Evolutionary conservation across 1,284 basidiomycete genomes (phyloP).

Genomic region (Stereum hirsutum): DNA sequence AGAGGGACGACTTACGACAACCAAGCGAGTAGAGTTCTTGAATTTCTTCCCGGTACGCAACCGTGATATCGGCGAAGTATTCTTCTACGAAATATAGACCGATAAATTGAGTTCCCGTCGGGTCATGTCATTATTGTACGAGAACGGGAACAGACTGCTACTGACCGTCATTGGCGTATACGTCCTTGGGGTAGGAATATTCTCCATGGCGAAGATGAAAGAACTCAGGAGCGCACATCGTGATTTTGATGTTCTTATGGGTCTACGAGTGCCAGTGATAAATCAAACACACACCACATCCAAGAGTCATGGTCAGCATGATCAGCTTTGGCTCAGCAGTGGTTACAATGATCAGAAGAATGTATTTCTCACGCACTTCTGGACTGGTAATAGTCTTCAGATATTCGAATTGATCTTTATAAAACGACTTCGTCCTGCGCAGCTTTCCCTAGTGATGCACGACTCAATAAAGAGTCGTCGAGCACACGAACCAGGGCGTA

Average conservation of each 20-base stretch:
- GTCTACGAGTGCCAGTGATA: slow-evolving; percentile 27
- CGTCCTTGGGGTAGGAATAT: slow-evolving; percentile 47
- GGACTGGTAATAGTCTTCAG: slow-evolving; percentile 44
- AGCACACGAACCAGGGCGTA: no score
- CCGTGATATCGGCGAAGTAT: slow-evolving; percentile 65
- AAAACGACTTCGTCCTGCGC: slow-evolving; percentile 51
- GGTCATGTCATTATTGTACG: no score
- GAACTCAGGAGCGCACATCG: slow-evolving; percentile 71
- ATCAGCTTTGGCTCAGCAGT: not conserved
- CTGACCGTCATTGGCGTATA: slow-evolving; percentile 54
- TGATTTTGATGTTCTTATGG: slow-evolving; percentile 62
- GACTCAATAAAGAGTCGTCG: slow-evolving; percentile 2
- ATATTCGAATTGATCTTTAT: slow-evolving; percentile 52
- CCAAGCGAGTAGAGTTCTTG: slow-evolving; percentile 64
- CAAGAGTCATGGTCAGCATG: not conserved
- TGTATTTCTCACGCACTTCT: slow-evolving; percentile 25
- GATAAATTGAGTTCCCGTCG: not conserved
- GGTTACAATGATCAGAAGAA: not conserved
- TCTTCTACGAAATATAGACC: slow-evolving; percentile 33
- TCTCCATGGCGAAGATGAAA: slow-evolving; percentile 65
- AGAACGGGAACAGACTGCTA: no score
- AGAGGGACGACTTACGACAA: slow-evolving; percentile 47
- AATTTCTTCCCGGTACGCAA: slow-evolving; percentile 66
- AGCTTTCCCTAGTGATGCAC: slow-evolving; percentile 42
- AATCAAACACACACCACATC: not conserved